Evolutionary conservation across 345 rosid species (phyloP), one percentile per base, ranked within the genome.

Genomic region (Alliaria petiolata): DNA sequence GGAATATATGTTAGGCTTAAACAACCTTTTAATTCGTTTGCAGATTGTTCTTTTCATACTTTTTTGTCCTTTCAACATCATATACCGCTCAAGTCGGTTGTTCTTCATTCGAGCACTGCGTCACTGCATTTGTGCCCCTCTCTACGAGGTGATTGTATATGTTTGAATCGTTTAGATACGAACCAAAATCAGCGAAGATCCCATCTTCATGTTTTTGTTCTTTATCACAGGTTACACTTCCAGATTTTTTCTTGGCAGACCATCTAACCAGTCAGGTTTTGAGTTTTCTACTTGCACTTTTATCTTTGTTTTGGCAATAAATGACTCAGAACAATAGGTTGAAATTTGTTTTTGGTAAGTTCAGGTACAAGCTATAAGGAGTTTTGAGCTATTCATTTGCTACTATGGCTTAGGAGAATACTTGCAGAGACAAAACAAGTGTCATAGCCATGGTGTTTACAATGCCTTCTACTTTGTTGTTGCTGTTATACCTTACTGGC

Each of bases 381-480:
- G 92, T 67, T 67, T 88, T 34, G 92, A 85, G 68, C 79, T 90
- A 70, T 88, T 86, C 75, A 71, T 91, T 57, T 91, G 92, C 81
- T 88, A 86, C 78, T 85, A 88, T 53, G 86, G 89, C 26, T 77
- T 83, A 70, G 90, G 90, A 35, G 92, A 84, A 57, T 76, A 70
- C 69, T 72, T 82, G 17, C 75, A 67, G 62, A 82, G 91, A 59
- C 86, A 81, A 75, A 72, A 78, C 71, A 85, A 81, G 69, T 91
- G 92, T 70, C 89, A 87, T 30, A 83, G 76, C 31, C 82, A 81
- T 54, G 87, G 89, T 12, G 76, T 79, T 65, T 88, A 88, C 54
- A 84, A 82, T 70, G 84, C 65, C 54, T 84, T 91, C 58, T 88
- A 86, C 69, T 86, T 82, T 65, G 52, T 82, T 0, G 81, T 88